These are phyloP conservation scores for Phyllosticta citriasiana DNA, from an alignment of 2,329 filamentous ascomycete genomes.

Conservation along the genomic window DNA sequence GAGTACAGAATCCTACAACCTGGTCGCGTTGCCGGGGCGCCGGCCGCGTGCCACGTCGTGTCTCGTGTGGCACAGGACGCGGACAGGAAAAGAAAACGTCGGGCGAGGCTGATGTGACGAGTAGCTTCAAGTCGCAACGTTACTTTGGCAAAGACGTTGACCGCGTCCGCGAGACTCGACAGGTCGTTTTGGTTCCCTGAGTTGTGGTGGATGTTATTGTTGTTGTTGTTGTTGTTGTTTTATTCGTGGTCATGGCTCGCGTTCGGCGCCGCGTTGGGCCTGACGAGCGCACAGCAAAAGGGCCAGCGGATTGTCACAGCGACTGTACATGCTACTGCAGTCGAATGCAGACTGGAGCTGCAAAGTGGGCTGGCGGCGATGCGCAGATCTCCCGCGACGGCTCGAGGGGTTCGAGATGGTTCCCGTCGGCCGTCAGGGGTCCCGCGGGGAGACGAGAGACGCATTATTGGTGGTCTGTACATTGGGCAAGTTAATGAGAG, in stretches of 20 bases:
- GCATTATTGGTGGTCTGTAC: background rate
- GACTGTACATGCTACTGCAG: background rate
- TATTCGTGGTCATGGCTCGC: background rate
- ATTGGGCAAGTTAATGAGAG: background rate
- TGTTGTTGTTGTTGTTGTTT: background rate
- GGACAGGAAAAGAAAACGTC: background rate
- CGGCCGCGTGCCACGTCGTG: conserved; percentile 6
- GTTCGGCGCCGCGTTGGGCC: background rate
- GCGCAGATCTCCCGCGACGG: background rate
- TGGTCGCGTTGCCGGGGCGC: conserved; percentile 8
- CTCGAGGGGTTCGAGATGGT: background rate
- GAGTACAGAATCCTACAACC: conserved; percentile 1
- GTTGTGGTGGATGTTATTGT: background rate
- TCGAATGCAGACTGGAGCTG: background rate
- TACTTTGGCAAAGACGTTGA: conserved; percentile 9
- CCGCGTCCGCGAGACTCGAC: conserved; percentile 8
- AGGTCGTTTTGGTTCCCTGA: conserved; percentile 4
- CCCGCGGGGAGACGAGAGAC: background rate
- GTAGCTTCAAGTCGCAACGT: conserved; percentile 9
- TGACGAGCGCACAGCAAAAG: background rate
- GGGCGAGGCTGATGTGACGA: background rate
- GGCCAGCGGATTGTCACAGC: background rate
- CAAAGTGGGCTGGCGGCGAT: background rate
- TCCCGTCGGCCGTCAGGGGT: background rate
- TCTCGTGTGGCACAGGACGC: conserved; percentile 3